Percentiles rank a stretch among this genome's conserved stretches.
Conservation (phyloP, 495 filamentous ascomycete genomes). For the Penicillium canariense region DNA sequence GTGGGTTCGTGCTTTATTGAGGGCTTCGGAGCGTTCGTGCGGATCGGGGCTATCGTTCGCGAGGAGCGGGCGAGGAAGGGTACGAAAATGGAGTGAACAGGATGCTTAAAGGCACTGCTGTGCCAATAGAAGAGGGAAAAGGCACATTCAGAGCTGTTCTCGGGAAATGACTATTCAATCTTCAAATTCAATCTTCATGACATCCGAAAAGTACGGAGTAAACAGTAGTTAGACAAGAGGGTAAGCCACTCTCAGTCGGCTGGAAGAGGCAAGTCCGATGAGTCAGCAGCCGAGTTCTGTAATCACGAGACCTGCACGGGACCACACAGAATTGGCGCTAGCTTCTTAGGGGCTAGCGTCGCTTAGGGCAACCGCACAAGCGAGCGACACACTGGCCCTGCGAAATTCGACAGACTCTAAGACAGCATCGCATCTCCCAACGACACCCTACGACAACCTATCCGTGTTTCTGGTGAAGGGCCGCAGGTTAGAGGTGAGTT, state of each 20-base stretch:
- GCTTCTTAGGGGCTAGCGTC: slow-evolving; percentile 22
- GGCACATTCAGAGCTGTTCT: neutral
- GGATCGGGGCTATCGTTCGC: slow-evolving; percentile 56
- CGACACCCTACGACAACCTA: slow-evolving; percentile 47
- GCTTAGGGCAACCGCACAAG: slow-evolving; percentile 47
- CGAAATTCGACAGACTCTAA: slow-evolving; percentile 48
- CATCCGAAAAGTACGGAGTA: too few relatives aligned
- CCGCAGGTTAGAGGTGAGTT: slow-evolving; percentile 50
- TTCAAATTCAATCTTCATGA: too few relatives aligned
- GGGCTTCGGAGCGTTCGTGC: slow-evolving; percentile 50
- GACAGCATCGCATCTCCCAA: slow-evolving; percentile 40
- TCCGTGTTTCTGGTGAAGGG: slow-evolving; percentile 51
- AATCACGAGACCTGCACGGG: slow-evolving; percentile 4
- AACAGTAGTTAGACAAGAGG: too few relatives aligned
- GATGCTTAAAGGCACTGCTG: too few relatives aligned
- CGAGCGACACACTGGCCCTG: slow-evolving; percentile 45
- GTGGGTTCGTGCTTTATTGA: slow-evolving; percentile 56
- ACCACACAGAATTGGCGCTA: slow-evolving; percentile 25
- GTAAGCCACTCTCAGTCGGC: neutral
- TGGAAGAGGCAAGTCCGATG: neutral
- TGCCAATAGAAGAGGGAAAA: neutral
- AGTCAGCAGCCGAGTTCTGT: slow-evolving; percentile 8
- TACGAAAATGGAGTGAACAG: slow-evolving; percentile 23
- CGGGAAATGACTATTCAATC: neutral
- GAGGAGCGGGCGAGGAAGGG: slow-evolving; percentile 48